These are phyloP conservation scores for Podospora appendiculata DNA, from an alignment of 495 filamentous ascomycete species.

Conservation along the genomic window DNA sequence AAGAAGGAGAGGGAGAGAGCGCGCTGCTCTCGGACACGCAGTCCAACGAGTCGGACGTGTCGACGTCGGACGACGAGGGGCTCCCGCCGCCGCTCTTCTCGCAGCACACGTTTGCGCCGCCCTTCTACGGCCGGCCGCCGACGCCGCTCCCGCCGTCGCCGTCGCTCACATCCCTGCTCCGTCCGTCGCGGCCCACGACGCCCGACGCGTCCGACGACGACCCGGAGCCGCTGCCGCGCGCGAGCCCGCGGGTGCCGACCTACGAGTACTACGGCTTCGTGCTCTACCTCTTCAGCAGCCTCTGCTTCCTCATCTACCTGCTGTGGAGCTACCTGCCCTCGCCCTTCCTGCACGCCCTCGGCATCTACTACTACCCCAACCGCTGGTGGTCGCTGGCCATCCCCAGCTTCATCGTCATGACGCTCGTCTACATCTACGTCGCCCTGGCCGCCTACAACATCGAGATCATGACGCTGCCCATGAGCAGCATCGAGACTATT, in stretches of 20 bases:
- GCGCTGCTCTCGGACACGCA: constrained; percentile 24
- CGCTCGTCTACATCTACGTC: constrained; percentile 85
- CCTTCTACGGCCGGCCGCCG: constrained; percentile 82
- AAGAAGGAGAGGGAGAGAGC: constrained; percentile 31
- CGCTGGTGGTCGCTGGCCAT: constrained; percentile 96
- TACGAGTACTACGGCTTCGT: constrained; percentile 99
- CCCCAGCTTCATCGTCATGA: constrained; percentile 82
- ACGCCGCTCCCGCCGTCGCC: constrained; percentile 90
- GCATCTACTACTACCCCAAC: constrained; percentile 94
- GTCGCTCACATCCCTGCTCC: constrained; percentile 88
- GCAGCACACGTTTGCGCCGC: constrained; percentile 66
- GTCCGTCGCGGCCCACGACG: constrained; percentile 83
- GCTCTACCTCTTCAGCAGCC: constrained; percentile 75
- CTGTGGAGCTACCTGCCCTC: constrained; percentile 92
- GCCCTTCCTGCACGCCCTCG: constrained; percentile 83
- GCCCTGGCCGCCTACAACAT: constrained; percentile 90
- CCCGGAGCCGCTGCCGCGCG: constrained; percentile 60
- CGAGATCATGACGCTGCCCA: constrained; percentile 72
- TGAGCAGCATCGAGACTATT: constrained; percentile 78
- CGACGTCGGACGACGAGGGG: constrained; percentile 10
- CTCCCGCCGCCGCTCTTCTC: constrained; percentile 24
- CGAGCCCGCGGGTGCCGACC: constrained; percentile 86
- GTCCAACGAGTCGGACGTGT: constrained; percentile 1
- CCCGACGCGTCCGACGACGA: constrained; percentile 85
- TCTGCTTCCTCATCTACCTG: constrained; percentile 81